phyloP scores from a whole-genome alignment of 2,329 filamentous ascomycete species.

The Aspergillus tamarii region DNA sequence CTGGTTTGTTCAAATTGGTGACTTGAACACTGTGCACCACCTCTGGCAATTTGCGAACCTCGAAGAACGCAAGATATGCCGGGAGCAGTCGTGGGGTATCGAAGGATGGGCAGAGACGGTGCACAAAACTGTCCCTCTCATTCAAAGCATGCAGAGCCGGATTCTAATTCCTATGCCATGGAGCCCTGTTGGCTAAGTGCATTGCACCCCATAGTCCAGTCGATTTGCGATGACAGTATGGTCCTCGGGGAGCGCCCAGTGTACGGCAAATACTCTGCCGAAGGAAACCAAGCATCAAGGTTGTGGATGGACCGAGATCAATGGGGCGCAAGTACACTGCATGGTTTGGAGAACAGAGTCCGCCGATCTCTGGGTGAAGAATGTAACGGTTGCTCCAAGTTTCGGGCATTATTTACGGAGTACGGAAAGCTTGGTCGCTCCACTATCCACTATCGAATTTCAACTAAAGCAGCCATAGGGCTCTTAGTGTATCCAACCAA shows the following conservation, averaged over 20 bases:
- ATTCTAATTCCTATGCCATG: conserved; percentile 94
- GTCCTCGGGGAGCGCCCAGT: background rate
- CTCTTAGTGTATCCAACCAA: conserved; percentile 22
- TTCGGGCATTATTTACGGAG: background rate
- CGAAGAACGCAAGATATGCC: conserved; percentile 84
- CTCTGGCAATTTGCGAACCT: conserved; percentile 98
- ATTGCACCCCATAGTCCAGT: background rate
- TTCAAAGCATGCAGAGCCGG: conserved; percentile 93
- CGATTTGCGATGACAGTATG: conserved; percentile 10
- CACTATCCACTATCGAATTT: conserved; percentile 3
- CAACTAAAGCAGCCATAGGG: conserved; percentile 9
- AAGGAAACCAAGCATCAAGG: conserved; percentile 8
- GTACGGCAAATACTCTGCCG: conserved; percentile 1
- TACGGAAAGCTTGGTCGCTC: conserved; percentile 3
- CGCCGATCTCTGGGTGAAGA: background rate
- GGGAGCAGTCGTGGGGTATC: conserved; percentile 93
- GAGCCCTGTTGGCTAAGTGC: conserved; percentile 78
- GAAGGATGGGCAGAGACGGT: conserved; percentile 97
- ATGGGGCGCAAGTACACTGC: background rate
- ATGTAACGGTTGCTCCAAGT: background rate
- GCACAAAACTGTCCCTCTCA: conserved; percentile 96
- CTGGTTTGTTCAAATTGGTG: conserved; percentile 98
- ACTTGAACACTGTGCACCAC: conserved; percentile 96
- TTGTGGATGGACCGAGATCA: background rate
- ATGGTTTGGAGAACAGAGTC: background rate